Conservation (phyloP, 2,329 filamentous ascomycete species). For the Aureobasidium sp. region DNA sequence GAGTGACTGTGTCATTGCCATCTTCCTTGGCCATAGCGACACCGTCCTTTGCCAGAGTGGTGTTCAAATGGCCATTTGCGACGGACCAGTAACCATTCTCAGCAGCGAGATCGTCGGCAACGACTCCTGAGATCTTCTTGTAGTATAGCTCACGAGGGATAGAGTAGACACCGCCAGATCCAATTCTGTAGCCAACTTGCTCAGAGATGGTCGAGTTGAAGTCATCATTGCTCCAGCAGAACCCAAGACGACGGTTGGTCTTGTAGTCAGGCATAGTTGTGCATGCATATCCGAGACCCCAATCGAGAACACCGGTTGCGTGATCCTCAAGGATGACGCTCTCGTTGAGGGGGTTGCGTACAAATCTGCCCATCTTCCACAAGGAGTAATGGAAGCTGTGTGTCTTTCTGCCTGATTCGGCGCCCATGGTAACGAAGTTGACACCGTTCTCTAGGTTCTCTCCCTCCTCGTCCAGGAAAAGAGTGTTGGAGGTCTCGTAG, state of each 20-base stretch:
- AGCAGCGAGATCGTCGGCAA: constrained; percentile 8
- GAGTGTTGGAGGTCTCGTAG: constrained; percentile 7
- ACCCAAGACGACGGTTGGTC: constrained; percentile 1
- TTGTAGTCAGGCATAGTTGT: constrained; percentile 8
- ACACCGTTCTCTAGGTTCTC: neutral
- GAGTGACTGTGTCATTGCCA: constrained; percentile 3
- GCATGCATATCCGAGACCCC: constrained; percentile 11
- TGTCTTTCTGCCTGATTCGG: constrained; percentile 11
- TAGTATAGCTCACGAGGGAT: constrained; percentile 13
- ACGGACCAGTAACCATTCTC: constrained; percentile 13
- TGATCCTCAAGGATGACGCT: constrained; percentile 10
- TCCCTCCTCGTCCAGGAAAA: constrained; percentile 6
- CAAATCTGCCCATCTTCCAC: constrained; percentile 12
- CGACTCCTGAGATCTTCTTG: constrained; percentile 5
- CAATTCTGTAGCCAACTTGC: neutral
- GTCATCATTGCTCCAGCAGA: constrained; percentile 14
- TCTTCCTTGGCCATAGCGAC: neutral
- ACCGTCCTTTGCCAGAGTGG: constrained; percentile 3
- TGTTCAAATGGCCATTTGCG: neutral
- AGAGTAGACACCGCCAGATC: neutral
- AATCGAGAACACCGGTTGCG: constrained; percentile 13
- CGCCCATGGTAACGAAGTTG: constrained; percentile 10
- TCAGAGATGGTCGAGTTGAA: constrained; percentile 9
- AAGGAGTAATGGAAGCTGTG: constrained; percentile 7
- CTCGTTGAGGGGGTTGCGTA: neutral